phyloP scores from a whole-genome alignment of 2,329 filamentous ascomycete species.

The Arthrobotrys conoides region DNA sequence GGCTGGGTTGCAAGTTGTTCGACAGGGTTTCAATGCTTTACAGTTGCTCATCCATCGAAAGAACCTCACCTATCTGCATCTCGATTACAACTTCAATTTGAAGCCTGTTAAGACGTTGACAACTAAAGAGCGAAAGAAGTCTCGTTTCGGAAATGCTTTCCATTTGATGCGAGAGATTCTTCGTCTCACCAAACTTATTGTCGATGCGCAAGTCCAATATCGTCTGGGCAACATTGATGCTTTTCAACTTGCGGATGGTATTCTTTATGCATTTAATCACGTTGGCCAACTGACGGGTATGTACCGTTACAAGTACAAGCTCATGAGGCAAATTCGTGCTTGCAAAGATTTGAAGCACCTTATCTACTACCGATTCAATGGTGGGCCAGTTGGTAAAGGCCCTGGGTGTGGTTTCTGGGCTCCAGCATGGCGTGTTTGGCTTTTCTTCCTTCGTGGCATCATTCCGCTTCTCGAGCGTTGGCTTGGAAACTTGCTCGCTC shows the following conservation, averaged over 20 bases:
- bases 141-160: constrained; percentile 98
- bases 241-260: constrained; percentile 97
- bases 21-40: constrained; percentile 99
- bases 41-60: constrained; percentile 98
- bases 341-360: constrained; percentile 99
- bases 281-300: constrained; percentile 98
- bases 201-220: constrained; percentile 98
- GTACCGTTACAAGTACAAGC: constrained; percentile 99
- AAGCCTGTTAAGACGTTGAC: constrained; percentile 99
- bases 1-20: constrained; percentile 96
- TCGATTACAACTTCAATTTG: constrained; percentile 99
- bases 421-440: constrained; percentile 97
- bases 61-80: constrained; percentile 96
- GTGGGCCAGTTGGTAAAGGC: constrained; percentile 94
- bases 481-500: constrained; percentile 95
- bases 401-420: constrained; percentile 99
- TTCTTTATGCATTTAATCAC: constrained; percentile 99
- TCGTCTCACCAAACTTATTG: constrained; percentile 94
- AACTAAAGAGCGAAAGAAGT: constrained; percentile 99
- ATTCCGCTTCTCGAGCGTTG: constrained; percentile 96
- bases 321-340: constrained; percentile 99
- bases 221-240: constrained; percentile 97
- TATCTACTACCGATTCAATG: constrained; percentile 99
- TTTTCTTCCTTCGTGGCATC: constrained; percentile 99
- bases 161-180: constrained; percentile 98